Evolutionary conservation across 495 filamentous ascomycete genomes (phyloP).

Genomic region (Hypomontagnella monticulosa): DNA sequence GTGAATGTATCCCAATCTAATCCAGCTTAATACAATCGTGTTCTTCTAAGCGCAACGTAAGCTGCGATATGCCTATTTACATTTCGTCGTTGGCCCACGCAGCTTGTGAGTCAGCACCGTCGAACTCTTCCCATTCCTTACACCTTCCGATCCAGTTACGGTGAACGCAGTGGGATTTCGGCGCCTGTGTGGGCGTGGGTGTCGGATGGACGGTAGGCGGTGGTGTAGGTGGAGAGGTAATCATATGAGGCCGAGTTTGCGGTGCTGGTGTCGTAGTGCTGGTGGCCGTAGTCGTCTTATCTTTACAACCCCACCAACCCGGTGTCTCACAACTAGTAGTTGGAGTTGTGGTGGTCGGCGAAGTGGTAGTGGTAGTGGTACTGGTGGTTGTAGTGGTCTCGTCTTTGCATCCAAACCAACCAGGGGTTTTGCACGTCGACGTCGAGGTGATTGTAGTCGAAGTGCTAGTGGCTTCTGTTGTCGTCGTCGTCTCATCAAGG

Average conservation of each 20-base stretch:
- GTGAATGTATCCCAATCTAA: conserved; percentile 37
- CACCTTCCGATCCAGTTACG: conserved; percentile 57
- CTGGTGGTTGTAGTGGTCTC: conserved; percentile 60
- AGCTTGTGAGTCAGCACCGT: background rate
- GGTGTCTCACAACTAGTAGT: conserved; percentile 68
- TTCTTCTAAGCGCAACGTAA: conserved; percentile 8
- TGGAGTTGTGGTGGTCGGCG: conserved; percentile 56
- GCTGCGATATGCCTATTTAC: conserved; percentile 25
- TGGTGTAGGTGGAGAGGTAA: conserved; percentile 48
- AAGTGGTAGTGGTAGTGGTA: conserved; percentile 57
- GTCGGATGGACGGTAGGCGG: conserved; percentile 35
- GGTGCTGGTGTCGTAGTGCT: conserved; percentile 39
- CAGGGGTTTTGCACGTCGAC: conserved; percentile 65
- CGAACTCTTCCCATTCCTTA: conserved; percentile 47
- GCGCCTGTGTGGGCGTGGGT: conserved; percentile 26
- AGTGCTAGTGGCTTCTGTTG: conserved; percentile 56
- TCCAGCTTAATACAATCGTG: conserved; percentile 28
- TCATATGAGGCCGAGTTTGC: conserved; percentile 44
- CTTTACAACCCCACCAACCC: conserved; percentile 69
- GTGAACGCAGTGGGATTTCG: conserved; percentile 47
- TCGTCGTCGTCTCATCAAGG: conserved; percentile 65
- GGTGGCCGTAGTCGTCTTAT: conserved; percentile 52
- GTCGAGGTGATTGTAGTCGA: conserved; percentile 55
- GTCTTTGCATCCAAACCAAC: conserved; percentile 77
- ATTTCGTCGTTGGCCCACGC: conserved; percentile 43